A percentile compares a stretch with the other conserved stretches of the same genome.
phyloP scores from a whole-genome alignment of 805 yeast genomes.

The Ogataea kodamae region DNA sequence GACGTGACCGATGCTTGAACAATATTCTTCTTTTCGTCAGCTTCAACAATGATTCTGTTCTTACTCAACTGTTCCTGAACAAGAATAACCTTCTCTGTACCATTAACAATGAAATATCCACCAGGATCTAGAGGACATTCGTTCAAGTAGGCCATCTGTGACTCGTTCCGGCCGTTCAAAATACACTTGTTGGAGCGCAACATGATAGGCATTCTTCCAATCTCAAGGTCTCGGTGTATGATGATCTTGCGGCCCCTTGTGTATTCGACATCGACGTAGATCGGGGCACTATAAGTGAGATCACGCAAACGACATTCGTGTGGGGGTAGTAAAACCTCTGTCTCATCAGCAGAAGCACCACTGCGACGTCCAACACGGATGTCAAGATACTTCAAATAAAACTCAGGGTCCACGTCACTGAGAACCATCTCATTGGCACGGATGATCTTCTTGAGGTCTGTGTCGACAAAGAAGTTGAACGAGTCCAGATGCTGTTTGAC shows the following conservation, averaged over 20 bases:
- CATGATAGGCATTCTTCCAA: slow-evolving; percentile 99
- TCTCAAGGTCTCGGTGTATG: slow-evolving; percentile 84
- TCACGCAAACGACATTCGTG: slow-evolving; percentile 96
- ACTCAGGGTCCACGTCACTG: slow-evolving; percentile 96
- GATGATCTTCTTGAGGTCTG: slow-evolving; percentile 87
- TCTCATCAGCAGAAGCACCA: slow-evolving; percentile 41
- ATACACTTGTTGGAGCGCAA: slow-evolving; percentile 89
- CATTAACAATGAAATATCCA: slow-evolving; percentile 96
- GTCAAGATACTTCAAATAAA: slow-evolving; percentile 87
- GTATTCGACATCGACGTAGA: slow-evolving; percentile 94
- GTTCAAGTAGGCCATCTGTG: slow-evolving; percentile 79
- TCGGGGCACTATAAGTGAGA: slow-evolving; percentile 91
- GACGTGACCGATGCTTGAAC: slow-evolving; percentile 98
- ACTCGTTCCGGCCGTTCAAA: slow-evolving; percentile 70
- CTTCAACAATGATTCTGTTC: slow-evolving; percentile 96
- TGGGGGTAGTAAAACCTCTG: slow-evolving; percentile 73
- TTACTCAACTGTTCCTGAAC: slow-evolving; percentile 96
- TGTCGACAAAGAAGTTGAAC: slow-evolving; percentile 94
- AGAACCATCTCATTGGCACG: slow-evolving; percentile 84
- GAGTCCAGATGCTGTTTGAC: slow-evolving; percentile 98
- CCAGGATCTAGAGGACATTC: slow-evolving; percentile 99
- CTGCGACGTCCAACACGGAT: slow-evolving; percentile 84
- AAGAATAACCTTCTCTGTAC: slow-evolving; percentile 94
- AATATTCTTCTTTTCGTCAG: slow-evolving; percentile 89
- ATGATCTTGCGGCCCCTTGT: slow-evolving; percentile 93